These are phyloP conservation scores for Colletotrichum coccodes DNA, from an alignment of 2,329 filamentous ascomycete species.

Conservation along the genomic window DNA sequence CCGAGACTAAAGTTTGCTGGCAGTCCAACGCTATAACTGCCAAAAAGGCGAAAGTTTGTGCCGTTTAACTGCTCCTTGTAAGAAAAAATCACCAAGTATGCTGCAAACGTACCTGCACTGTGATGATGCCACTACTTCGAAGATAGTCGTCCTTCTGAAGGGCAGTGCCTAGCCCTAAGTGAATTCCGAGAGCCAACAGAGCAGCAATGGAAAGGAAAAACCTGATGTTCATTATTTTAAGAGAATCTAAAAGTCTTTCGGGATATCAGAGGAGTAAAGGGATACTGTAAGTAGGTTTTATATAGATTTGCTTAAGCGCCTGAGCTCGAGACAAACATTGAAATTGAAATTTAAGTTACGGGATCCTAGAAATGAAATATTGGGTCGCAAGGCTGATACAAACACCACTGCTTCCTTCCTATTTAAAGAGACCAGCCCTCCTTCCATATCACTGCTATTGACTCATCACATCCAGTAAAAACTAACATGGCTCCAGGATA, in stretches of 20 bases:
- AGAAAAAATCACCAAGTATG: too few relatives aligned
- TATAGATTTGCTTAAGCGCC: too few relatives aligned
- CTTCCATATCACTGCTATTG: too few relatives aligned
- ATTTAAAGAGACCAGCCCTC: not conserved
- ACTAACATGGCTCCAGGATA: too few relatives aligned
- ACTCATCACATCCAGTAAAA: too few relatives aligned
- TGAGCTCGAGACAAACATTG: not conserved
- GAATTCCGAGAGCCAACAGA: not conserved
- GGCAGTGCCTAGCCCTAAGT: not conserved
- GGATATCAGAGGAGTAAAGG: too few relatives aligned
- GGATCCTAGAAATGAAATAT: not conserved
- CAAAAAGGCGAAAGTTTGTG: not conserved
- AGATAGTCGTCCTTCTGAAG: not conserved
- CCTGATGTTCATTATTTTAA: not conserved
- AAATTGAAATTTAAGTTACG: not conserved
- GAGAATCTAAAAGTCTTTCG: too few relatives aligned
- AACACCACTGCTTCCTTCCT: too few relatives aligned
- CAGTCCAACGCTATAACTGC: not conserved
- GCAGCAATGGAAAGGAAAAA: not conserved
- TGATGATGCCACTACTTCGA: not conserved
- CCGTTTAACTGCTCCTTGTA: not conserved
- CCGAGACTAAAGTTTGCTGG: not conserved
- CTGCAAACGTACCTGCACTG: not conserved
- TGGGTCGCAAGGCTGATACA: too few relatives aligned
- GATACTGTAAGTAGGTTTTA: too few relatives aligned